A percentile compares a stretch with the other conserved stretches of the same genome.
These are phyloP conservation scores for Pseudogymnoascus sp. DNA, from an alignment of 2,329 filamentous ascomycete genomes.

Conservation along the genomic window DNA sequence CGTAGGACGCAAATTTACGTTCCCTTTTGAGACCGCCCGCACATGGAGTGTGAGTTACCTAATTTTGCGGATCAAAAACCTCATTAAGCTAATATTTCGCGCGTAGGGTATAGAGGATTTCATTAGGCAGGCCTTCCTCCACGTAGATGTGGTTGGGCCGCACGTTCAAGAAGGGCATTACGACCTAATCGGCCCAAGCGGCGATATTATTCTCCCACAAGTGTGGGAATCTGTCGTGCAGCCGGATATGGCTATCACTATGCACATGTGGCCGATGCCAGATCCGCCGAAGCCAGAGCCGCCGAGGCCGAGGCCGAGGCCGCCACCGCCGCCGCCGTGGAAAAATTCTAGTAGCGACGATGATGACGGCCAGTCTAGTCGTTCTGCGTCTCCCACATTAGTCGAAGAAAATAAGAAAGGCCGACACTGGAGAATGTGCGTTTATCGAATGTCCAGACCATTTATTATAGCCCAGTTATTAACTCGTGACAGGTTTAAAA, in stretches of 20 bases:
- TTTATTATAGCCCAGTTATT: background rate
- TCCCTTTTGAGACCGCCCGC: slow-evolving; percentile 74
- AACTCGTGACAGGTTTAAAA: background rate
- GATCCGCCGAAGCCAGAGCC: slow-evolving; percentile 25
- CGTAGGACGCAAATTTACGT: slow-evolving; percentile 81
- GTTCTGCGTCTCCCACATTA: background rate
- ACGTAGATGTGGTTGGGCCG: slow-evolving; percentile 65
- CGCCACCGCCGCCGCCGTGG: slow-evolving; percentile 42
- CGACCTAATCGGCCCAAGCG: slow-evolving; percentile 61
- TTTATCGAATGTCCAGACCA: background rate
- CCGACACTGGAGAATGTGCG: background rate
- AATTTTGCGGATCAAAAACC: background rate
- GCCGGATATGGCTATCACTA: slow-evolving; percentile 61
- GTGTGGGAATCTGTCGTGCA: slow-evolving; percentile 75
- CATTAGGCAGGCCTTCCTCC: slow-evolving; percentile 72
- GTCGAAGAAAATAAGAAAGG: background rate
- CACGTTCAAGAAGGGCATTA: slow-evolving; percentile 71
- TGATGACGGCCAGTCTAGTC: background rate
- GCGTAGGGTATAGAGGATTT: slow-evolving; percentile 70
- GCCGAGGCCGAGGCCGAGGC: slow-evolving; percentile 33
- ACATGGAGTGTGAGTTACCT: slow-evolving; percentile 48
- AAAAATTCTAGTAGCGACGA: background rate
- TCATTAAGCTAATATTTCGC: slow-evolving; percentile 12
- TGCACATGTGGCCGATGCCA: slow-evolving; percentile 55
- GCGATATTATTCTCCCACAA: slow-evolving; percentile 68